A percentile compares a stretch with the other conserved stretches of the same genome.
These are phyloP conservation scores for Blastocystis sp. DNA, from an alignment of 352 stramenopile species.

Conservation along the genomic window DNA sequence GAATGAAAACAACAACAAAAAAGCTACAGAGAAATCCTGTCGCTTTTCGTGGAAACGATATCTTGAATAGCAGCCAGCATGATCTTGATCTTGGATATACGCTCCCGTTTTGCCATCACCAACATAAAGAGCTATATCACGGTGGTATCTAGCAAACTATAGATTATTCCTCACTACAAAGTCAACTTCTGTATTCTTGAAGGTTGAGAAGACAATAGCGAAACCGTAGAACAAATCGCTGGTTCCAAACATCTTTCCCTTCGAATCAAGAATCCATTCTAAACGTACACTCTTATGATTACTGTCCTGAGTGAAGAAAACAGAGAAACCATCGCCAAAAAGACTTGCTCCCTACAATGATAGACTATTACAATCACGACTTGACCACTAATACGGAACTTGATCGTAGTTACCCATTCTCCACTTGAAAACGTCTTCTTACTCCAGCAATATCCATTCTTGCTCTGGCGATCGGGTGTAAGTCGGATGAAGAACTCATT, in stretches of 20 bases:
- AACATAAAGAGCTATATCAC: conserved; percentile 60
- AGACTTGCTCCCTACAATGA: conserved; percentile 66
- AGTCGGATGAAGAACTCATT: conserved; percentile 67
- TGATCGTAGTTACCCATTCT: conserved; percentile 65
- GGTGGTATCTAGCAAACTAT: conserved; percentile 62
- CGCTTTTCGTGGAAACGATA: conserved; percentile 66
- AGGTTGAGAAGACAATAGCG: conserved; percentile 72
- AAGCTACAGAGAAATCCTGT: conserved; percentile 66
- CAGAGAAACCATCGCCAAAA: conserved; percentile 70
- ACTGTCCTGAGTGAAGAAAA: conserved; percentile 67
- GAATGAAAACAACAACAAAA: background rate
- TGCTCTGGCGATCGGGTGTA: conserved; percentile 68
- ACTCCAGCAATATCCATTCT: conserved; percentile 68
- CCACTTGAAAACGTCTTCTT: conserved; percentile 58
- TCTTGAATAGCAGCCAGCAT: conserved; percentile 52
- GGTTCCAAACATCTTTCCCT: conserved; percentile 66
- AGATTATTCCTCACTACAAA: background rate
- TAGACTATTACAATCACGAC: background rate
- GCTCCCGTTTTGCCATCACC: conserved; percentile 39
- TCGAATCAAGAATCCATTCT: background rate
- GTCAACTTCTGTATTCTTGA: conserved; percentile 69
- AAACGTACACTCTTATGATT: conserved; percentile 31
- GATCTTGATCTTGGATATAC: conserved; percentile 52
- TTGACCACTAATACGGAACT: conserved; percentile 69
- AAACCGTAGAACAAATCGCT: conserved; percentile 67